Evolutionary conservation across 2,329 filamentous ascomycete species (phyloP), one percentile per base, ranked within the genome.

Genomic region (Chrysosporium keratinophilum): DNA sequence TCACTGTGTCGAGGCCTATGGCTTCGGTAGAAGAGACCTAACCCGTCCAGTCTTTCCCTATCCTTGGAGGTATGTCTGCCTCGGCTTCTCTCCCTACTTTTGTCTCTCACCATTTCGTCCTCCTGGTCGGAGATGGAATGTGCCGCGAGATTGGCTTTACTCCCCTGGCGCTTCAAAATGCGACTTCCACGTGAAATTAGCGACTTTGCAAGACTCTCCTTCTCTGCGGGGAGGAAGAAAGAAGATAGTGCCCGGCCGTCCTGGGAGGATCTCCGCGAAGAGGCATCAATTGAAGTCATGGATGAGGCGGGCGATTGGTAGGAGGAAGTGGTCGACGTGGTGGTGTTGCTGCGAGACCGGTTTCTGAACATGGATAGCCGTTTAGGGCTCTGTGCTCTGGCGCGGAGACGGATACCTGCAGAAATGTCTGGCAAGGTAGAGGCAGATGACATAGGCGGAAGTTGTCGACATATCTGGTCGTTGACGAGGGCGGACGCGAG

Each of bases 261-360:
- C 23, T 66, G 64, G 15, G 63, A 61, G 9, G 62, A 63, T 17
- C 62, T 63, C 42, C 62, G 53, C 1, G 65, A 63, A 10, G 50
- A 52, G 23, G 58, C 59, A 46, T 70, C 69, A 35, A 59, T 60
- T 20, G 67, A 71, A 37, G 66, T 66, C 67, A 70, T 67, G 17
- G 70, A 70, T 15, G 71, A 71, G 40, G 69, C 69, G n/a, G 75
- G 72, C 14, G 74, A 76, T 42, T 67, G 71, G 56, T 64, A 66
- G 15, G 67, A 68, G 17, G 76, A 74, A 41, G 74, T 57, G 59
- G 70, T 73, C 1, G 78, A 77, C 9, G 76, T 81, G 56, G 73
- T 76, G 20, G 74, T 75, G 40, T 72, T 72, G 57, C 69, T 71
- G 56, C 70, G 62, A 6, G 70, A 69, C 15, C 70, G 69, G 35